Evolutionary conservation across 306 rosid genomes (phyloP).

Genomic region (Citrullus colocynthis): DNA sequence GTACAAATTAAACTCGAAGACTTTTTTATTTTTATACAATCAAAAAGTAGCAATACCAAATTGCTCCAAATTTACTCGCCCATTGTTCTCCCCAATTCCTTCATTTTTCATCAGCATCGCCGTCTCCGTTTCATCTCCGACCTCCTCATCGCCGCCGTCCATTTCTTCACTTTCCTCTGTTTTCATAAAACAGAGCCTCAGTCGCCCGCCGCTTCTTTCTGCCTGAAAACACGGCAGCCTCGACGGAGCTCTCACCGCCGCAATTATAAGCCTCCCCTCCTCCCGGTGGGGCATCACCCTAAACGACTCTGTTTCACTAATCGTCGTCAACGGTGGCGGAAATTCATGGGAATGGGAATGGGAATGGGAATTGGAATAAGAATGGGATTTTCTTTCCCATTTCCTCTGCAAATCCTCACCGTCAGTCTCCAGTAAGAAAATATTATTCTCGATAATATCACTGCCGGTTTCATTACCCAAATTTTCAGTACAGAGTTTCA

Average conservation of each 20-base stretch:
- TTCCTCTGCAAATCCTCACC: slow-evolving; percentile 15
- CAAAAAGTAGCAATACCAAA: not conserved
- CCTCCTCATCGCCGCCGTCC: slow-evolving; percentile 11
- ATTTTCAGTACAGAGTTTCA: slow-evolving; percentile 72
- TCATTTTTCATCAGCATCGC: not conserved
- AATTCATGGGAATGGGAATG: slow-evolving; percentile 21
- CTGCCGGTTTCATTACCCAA: slow-evolving; percentile 80
- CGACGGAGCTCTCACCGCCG: slow-evolving; percentile 42
- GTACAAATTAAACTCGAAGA: not conserved
- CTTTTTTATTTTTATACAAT: not conserved
- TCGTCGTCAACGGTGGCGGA: slow-evolving; percentile 97
- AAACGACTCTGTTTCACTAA: slow-evolving; percentile 50
- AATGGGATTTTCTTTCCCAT: slow-evolving; percentile 15
- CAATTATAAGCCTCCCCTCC: slow-evolving; percentile 58
- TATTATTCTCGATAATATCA: slow-evolving; percentile 33
- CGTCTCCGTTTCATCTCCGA: not conserved
- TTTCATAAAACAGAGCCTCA: slow-evolving; percentile 42
- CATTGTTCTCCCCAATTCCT: not conserved
- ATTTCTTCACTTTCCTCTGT: slow-evolving; percentile 16
- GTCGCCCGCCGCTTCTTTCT: slow-evolving; percentile 75
- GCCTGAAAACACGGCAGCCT: slow-evolving; percentile 38
- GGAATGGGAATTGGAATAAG: slow-evolving; percentile 3
- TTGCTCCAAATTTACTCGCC: not conserved
- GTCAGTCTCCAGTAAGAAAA: slow-evolving; percentile 19
- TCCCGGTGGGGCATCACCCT: slow-evolving; percentile 59